These are phyloP conservation scores for Malassezia restricta DNA, from an alignment of 1,284 basidiomycete genomes.

Conservation along the genomic window DNA sequence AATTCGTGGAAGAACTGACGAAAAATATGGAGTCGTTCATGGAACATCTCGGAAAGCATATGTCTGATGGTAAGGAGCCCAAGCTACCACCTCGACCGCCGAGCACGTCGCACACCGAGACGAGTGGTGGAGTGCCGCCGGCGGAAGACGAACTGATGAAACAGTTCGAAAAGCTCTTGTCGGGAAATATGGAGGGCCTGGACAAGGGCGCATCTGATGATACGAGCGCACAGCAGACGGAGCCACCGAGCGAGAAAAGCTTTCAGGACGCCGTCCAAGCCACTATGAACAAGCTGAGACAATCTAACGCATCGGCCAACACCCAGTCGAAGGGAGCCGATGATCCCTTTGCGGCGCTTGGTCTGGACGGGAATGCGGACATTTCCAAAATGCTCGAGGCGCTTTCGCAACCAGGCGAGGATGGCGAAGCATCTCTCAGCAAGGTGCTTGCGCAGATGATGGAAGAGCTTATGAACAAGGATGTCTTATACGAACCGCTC, in stretches of 20 bases:
- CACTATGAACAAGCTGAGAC: conserved; percentile 67
- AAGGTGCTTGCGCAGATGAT: conserved; percentile 79
- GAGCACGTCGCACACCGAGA: background rate
- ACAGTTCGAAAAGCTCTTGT: conserved; percentile 38
- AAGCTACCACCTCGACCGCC: background rate
- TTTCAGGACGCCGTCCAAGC: conserved; percentile 68
- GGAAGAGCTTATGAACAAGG: conserved; percentile 84
- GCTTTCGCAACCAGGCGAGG: conserved; percentile 40
- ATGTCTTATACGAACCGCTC: conserved; percentile 80
- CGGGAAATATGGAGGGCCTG: conserved; percentile 18
- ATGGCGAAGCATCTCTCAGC: conserved; percentile 50
- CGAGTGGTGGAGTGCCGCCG: conserved; percentile 10
- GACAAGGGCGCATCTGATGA: background rate
- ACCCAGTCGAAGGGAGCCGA: conserved; percentile 50
- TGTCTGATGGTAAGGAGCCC: background rate
- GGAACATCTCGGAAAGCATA: conserved; percentile 52
- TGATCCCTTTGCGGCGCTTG: conserved; percentile 49
- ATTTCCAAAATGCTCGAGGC: conserved; percentile 45
- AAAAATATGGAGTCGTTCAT: conserved; percentile 75
- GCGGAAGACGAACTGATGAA: conserved; percentile 40
- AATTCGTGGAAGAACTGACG: conserved; percentile 63
- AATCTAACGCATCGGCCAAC: conserved; percentile 47
- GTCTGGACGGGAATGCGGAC: conserved; percentile 46
- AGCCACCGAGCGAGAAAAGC: conserved; percentile 1
- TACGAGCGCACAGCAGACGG: background rate